Evolutionary conservation across 1,284 basidiomycete species (phyloP), one percentile per base, ranked within the genome.

Genomic region (Kwoniella shivajii): DNA sequence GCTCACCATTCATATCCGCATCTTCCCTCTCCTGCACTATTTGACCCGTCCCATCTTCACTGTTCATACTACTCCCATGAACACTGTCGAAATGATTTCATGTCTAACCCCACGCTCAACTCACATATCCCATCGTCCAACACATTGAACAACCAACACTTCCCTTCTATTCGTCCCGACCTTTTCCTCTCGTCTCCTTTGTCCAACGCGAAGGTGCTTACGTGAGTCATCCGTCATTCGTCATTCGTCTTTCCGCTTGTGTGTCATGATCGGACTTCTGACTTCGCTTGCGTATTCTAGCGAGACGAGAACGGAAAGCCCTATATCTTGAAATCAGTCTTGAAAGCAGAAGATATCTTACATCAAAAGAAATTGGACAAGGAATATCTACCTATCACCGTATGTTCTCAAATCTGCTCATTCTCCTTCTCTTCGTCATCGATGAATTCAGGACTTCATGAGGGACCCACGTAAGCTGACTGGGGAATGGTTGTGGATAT

Each of bases 341-440:
- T 89, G 76, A 89, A 92, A 84, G 90, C 75, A 27, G 75, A 77
- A 86, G 59, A 67, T 77, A 69, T 68, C 57, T 78, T 98, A 61
- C 80, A 84, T 61, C 78, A 83, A 41, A 80, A 84, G 63, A 84
- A 86, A 62, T 82, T 83, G 42, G 94, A 99, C 87, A 98, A 99
- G 82, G 95, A 99, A 79, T 99, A 99, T 80, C 85, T 98, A 47
- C 92, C 92, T 61, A 99, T 99, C 79, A 94, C 90, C 52, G 73
- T 75, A 31, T 57, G 72, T 53, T 31, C 2, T 14, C 30, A 24
- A 22, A 6, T 38, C 4, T 37, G 10, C n/a, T 29, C 34, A 43
- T 27, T 30, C 27, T n/a, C 31, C 37, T 16, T 30, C 27, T 5
- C 45, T 18, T 30, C 20, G 33, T 26, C 22, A 44, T 44, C 7